Conservation (phyloP, 306 rosid genomes). For the Cicer bijugum region DNA sequence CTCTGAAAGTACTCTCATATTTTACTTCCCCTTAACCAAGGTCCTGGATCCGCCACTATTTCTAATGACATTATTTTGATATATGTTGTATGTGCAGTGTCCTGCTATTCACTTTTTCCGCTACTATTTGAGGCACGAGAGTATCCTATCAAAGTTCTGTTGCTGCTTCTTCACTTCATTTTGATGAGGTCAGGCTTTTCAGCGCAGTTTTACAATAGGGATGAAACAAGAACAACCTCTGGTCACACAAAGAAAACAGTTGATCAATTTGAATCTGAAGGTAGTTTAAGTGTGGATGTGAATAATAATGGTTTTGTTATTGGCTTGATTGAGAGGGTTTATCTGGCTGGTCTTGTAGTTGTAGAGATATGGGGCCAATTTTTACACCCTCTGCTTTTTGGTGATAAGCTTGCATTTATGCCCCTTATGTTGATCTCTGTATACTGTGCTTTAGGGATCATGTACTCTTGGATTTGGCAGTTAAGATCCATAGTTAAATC, state of each 20-base stretch:
- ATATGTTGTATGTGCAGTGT: constrained; percentile 57
- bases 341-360: constrained; percentile 66
- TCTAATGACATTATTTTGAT: background rate
- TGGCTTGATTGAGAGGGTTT: constrained; percentile 59
- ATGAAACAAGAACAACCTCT: constrained; percentile 38
- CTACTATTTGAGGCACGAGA: constrained; percentile 82
- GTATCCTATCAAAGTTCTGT: constrained; percentile 74
- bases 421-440: constrained; percentile 82
- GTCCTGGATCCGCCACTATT: background rate
- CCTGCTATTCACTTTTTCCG: constrained; percentile 86
- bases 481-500: constrained; percentile 58
- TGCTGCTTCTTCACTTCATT: constrained; percentile 69
- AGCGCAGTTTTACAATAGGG: constrained; percentile 55
- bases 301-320: constrained; percentile 50
- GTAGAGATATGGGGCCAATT: constrained; percentile 84
- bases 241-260: constrained; percentile 40
- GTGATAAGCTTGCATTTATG: constrained; percentile 69
- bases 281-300: constrained; percentile 17
- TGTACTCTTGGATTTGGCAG: constrained; percentile 94
- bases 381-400: constrained; percentile 75
- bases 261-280: constrained; percentile 36
- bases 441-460: constrained; percentile 73
- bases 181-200: constrained; percentile 82
- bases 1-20: no score
- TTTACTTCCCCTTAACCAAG: no score